Base-by-base conservation (phyloP, 495 filamentous ascomycete species). In the Clavariopsis aquatica region DNA sequence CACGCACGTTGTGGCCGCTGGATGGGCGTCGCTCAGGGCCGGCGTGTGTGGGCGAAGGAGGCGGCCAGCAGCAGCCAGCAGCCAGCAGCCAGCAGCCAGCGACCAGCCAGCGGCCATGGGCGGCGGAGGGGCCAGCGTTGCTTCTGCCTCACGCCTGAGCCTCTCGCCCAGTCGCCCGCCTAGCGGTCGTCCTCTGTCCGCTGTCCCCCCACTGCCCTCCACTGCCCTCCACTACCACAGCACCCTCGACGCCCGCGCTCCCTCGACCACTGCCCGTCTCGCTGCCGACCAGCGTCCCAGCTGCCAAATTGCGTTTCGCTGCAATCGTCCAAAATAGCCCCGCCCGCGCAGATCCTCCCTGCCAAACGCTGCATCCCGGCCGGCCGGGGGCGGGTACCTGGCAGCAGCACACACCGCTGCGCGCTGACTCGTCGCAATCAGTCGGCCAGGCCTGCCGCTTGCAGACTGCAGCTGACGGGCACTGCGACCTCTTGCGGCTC, bases 281-380 rank as follows among this genome's bases (percentile, higher is more conserved):
- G 28, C 52, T 20, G 47, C 12, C 54, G 49, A n/a, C n/a, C n/a
- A n/a, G n/a, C n/a, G n/a, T 10, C 56, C 8, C 4, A 29, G 38
- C 41, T 38, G 49, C 27, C 41, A 62, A 52, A 57, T 57, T 67
- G 58, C 64, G 64, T 62, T 67, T 67, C 64, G 51, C 58, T 34
- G 26, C 49, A 28, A 51, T 52, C 52, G 52, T 52, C 58, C 58
- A 52, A 58, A 62, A 67, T 62, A 57, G 58, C 51, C 61, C 29
- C 12, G 38, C 49, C 47, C 64, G 64, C 52, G 64, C 49, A 49
- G 57, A 67, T 62, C 63, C 63, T 59, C 63, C 63, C 49, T 66
- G 56, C 47, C 41, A 59, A 54, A 60, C 38, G 34, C 54, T 23
- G 46, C 28, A 65, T 65, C 31, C 46, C 31, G 51, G 52, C 29